phyloP scores from a whole-genome alignment of 495 filamentous ascomycete species.

The Emericellopsis terricola region DNA sequence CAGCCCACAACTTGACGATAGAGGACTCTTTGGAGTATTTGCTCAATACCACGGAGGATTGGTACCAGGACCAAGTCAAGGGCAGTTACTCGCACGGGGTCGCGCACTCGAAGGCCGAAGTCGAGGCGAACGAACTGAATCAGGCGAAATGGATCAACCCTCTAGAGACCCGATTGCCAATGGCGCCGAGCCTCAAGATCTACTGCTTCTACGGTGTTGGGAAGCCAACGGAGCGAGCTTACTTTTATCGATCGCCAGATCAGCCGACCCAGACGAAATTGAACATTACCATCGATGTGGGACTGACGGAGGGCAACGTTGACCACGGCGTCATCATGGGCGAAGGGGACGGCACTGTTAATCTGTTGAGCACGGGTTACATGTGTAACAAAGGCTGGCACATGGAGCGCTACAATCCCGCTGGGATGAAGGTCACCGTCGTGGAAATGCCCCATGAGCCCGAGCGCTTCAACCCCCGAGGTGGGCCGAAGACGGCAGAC shows the following conservation, averaged over 20 bases:
- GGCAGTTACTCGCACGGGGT: constrained; percentile 75
- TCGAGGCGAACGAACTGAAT: constrained; percentile 71
- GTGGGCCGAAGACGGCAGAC: constrained; percentile 90
- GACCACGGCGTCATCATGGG: constrained; percentile 86
- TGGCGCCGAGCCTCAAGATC: constrained; percentile 82
- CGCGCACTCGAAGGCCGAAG: constrained; percentile 61
- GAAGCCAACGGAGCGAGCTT: constrained; percentile 79
- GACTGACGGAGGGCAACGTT: constrained; percentile 41
- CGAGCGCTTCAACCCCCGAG: constrained; percentile 74
- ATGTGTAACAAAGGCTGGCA: constrained; percentile 95
- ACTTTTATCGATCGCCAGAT: constrained; percentile 69
- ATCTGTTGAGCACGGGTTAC: constrained; percentile 71
- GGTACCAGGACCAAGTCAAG: constrained; percentile 60
- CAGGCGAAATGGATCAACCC: constrained; percentile 88
- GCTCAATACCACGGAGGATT: constrained; percentile 55
- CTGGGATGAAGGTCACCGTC: constrained; percentile 58
- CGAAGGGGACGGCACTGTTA: constrained; percentile 91
- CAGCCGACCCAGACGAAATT: constrained; percentile 42
- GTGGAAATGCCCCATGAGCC: constrained; percentile 96
- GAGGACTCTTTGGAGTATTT: constrained; percentile 61
- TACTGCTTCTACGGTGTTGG: constrained; percentile 95
- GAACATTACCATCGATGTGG: constrained; percentile 84
- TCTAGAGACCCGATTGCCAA: constrained; percentile 72
- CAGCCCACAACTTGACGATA: constrained; percentile 58
- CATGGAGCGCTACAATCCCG: constrained; percentile 86